A percentile compares a stretch with the other conserved stretches of the same genome.
Conservation (phyloP, 495 filamentous ascomycete genomes). For the Amphirosellinia nigrospora region DNA sequence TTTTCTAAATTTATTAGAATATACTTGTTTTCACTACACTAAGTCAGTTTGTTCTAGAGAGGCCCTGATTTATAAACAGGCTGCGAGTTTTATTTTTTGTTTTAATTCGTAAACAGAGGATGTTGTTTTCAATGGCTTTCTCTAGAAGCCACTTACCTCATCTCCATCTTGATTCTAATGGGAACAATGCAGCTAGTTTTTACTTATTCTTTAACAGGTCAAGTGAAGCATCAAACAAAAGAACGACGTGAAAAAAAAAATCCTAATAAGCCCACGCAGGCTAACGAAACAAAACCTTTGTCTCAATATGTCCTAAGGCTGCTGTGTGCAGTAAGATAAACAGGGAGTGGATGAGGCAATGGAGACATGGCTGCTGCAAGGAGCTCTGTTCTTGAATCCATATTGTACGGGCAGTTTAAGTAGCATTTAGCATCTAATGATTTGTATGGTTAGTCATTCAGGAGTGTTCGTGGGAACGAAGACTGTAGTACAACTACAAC, state of each 20-base stretch:
- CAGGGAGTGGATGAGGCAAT: neutral
- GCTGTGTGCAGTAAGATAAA: neutral
- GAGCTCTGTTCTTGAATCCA: neutral
- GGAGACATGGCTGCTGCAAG: neutral
- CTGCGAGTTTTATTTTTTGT: neutral
- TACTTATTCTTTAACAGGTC: neutral
- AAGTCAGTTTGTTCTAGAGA: neutral
- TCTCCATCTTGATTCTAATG: no score
- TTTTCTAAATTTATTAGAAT: neutral
- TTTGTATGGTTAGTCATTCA: neutral
- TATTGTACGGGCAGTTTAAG: neutral
- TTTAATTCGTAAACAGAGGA: neutral
- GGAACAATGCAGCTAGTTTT: neutral
- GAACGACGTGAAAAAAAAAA: neutral
- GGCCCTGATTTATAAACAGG: neutral
- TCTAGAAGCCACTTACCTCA: neutral
- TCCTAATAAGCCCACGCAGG: no score
- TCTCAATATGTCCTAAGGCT: neutral
- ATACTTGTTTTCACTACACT: neutral
- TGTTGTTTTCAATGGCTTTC: neutral
- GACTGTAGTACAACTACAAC: neutral
- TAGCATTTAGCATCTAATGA: neutral
- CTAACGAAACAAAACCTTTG: neutral
- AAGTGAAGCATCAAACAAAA: neutral
- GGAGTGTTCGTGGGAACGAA: neutral